A percentile compares a stretch with the other conserved stretches of the same genome.
phyloP scores from a whole-genome alignment of 2,329 filamentous ascomycete species.

The Talaromyces pinophilus region DNA sequence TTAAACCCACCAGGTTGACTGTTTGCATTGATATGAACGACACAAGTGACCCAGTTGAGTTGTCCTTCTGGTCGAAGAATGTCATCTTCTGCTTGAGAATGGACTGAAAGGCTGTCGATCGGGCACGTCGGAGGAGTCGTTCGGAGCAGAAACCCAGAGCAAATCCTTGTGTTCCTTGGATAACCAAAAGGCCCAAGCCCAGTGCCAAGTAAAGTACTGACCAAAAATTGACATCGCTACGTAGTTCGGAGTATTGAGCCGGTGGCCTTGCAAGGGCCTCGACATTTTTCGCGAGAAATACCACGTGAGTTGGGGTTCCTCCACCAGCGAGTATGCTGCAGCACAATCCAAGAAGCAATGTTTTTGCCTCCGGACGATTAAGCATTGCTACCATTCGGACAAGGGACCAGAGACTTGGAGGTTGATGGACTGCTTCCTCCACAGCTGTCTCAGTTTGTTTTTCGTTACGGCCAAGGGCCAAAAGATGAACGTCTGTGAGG shows the following conservation, averaged over 20 bases:
- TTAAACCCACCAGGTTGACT: conserved; percentile 84
- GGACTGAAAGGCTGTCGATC: conserved; percentile 77
- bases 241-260: conserved; percentile 57
- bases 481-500: neutral
- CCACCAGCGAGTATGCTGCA: conserved; percentile 77
- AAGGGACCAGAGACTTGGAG: neutral
- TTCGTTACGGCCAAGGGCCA: neutral
- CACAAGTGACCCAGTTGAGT: conserved; percentile 84
- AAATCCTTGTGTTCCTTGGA: conserved; percentile 68
- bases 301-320: conserved; percentile 72
- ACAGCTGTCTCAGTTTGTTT: neutral
- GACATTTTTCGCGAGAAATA: conserved; percentile 90
- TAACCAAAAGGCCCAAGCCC: conserved; percentile 69
- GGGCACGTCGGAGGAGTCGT: conserved; percentile 76
- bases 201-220: conserved; percentile 85
- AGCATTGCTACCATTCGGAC: conserved; percentile 48
- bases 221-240: conserved; percentile 78
- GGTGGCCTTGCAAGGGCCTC: conserved; percentile 64
- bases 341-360: conserved; percentile 71
- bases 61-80: conserved; percentile 88
- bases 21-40: conserved; percentile 87
- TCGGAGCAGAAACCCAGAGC: conserved; percentile 83
- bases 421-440: neutral
- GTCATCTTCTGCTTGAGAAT: conserved; percentile 91
- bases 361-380: conserved; percentile 70